Conservation (phyloP, 1,139 yeast genomes). For the Magnusiomyces suaveolens region DNA sequence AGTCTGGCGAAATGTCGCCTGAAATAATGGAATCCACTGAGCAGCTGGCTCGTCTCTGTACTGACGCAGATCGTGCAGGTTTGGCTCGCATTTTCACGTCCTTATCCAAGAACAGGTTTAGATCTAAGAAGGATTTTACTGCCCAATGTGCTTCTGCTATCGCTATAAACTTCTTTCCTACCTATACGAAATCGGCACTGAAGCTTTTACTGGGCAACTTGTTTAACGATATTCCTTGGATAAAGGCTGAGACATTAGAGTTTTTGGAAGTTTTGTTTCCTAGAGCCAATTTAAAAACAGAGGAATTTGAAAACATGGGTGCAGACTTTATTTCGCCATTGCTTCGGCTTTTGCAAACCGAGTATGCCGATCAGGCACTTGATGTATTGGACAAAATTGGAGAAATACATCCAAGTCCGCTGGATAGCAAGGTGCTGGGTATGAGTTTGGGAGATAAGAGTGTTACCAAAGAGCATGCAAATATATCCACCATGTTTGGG, state of each 20-base stretch:
- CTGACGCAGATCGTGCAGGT: conserved; percentile 45
- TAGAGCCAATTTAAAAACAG: conserved; percentile 61
- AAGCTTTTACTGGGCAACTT: conserved; percentile 69
- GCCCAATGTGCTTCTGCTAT: conserved; percentile 69
- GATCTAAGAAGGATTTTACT: conserved; percentile 82
- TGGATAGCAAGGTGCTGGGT: conserved; percentile 83
- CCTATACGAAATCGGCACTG: conserved; percentile 62
- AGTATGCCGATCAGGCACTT: conserved; percentile 77
- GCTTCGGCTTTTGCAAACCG: conserved; percentile 70
- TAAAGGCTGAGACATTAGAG: conserved; percentile 72
- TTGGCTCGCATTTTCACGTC: conserved; percentile 69
- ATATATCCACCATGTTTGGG: conserved; percentile 84
- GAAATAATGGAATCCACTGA: conserved; percentile 23
- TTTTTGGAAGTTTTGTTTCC: conserved; percentile 68
- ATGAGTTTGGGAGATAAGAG: conserved; percentile 78
- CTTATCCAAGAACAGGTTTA: conserved; percentile 63
- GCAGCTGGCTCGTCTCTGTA: conserved; percentile 50
- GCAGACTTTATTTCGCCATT: conserved; percentile 92
- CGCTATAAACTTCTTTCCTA: conserved; percentile 59
- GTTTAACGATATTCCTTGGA: conserved; percentile 69
- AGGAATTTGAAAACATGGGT: conserved; percentile 81
- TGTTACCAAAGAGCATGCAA: conserved; percentile 70
- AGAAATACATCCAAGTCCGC: conserved; percentile 76
- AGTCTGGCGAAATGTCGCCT: conserved; percentile 40
- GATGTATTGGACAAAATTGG: conserved; percentile 83